Evolutionary conservation across 2,329 filamentous ascomycete genomes (phyloP), one percentile per base, ranked within the genome.

Genomic region (Cryphonectria parasitica): DNA sequence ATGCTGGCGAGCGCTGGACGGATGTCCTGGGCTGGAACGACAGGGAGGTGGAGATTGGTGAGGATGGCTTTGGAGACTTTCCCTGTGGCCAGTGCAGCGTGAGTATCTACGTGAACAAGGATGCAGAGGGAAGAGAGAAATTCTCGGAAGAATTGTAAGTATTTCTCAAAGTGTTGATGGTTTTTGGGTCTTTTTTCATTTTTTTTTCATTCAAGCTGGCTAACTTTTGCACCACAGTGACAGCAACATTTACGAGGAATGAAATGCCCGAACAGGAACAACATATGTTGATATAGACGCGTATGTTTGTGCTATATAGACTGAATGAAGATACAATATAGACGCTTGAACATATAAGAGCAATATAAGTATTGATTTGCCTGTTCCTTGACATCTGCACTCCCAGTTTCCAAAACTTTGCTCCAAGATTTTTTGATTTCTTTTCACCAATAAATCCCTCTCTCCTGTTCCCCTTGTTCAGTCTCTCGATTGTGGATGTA

Each of bases 1-100:
- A 90, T 75, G 82, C 83, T 0, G 89, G 88, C 0, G 87, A 92
- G 79, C 80, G 81, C 41, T 92, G 90, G 90, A 89, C 87, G 0
- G 90, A 92, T 77, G 79, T 92, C 0, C 79, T 90, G 63, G 87
- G 83, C 13, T 88, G 86, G 86, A 82, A 82, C 62, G 76, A 85
- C 62, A 81, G 82, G 0, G 84, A 88, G 73, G 86, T 91, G 0
- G 80, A 81, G 43, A 91, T 93, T 73, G 88, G 88, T 73, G 80
- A 84, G 1, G 83, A 88, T 17, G 90, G 90, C 0, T 90, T 85
- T 72, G 90, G 87, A 0, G 73, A 83, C 41, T 92, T 92, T 74
- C 82, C 82, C 0, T 89, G 88, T 67, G 80, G 80, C 25, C 81
- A 83, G 54, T 82, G 83, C 66, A 88, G 86, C 72, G 85, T 90